Conservation (phyloP, 345 rosid species). For the Syzygium grande region DNA sequence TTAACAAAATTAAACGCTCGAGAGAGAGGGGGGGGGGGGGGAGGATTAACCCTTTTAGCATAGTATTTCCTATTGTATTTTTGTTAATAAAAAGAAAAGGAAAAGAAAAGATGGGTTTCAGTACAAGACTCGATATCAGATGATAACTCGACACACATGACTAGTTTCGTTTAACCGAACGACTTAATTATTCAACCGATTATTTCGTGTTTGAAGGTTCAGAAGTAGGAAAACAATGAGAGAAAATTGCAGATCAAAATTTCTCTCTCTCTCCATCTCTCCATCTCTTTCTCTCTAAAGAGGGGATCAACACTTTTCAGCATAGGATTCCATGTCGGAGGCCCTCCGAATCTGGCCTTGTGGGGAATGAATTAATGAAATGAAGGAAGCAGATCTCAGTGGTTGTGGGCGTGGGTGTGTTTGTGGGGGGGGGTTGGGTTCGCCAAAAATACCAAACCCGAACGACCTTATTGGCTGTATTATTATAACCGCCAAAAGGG, state of each 20-base stretch:
- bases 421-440: background rate
- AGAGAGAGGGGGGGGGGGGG: background rate
- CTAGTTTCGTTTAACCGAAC: background rate
- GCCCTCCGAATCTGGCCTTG: background rate
- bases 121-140: background rate
- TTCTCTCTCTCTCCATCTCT: background rate
- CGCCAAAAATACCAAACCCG: background rate
- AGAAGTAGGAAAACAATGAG: background rate
- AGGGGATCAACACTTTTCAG: background rate
- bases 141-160: background rate
- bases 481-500: background rate
- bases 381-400: background rate
- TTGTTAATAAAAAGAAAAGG: too few species aligned
- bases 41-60: background rate
- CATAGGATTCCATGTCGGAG: background rate
- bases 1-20: background rate
- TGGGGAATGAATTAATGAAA: background rate
- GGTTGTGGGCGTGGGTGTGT: background rate
- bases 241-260: background rate
- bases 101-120: background rate
- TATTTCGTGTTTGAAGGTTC: background rate
- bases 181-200: background rate
- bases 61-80: too few species aligned
- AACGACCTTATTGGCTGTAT: too few species aligned
- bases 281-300: background rate